phyloP scores from a whole-genome alignment of 257 asterid genomes.

The Solanum gracilifrons region DNA sequence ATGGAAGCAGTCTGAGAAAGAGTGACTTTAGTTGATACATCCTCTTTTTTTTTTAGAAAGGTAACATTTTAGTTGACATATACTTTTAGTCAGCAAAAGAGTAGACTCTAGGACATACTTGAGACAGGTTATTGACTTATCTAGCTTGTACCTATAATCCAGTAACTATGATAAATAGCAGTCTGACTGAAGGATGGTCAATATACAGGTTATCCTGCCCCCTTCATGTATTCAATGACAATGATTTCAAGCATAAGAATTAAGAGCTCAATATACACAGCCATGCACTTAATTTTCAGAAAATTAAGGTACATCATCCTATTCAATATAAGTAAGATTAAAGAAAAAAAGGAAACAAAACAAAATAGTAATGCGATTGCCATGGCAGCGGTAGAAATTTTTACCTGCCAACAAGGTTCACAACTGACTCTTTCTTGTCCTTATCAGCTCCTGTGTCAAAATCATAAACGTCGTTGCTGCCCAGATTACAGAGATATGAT shows the following conservation, averaged over 20 bases:
- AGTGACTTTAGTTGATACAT: background rate
- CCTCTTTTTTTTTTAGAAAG: background rate
- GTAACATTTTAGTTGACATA: background rate
- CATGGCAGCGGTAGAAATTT: background rate
- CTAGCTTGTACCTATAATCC: background rate
- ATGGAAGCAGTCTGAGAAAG: background rate
- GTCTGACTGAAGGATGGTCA: background rate
- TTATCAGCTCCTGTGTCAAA: constrained; percentile 87
- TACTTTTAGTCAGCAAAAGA: background rate
- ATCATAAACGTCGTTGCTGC: constrained; percentile 97
- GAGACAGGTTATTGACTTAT: background rate
- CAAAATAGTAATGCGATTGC: background rate
- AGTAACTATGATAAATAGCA: background rate
- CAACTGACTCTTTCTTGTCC: constrained; percentile 94
- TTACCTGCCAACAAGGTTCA: constrained; percentile 70
- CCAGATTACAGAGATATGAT: constrained; percentile 14
- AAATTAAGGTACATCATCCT: background rate
- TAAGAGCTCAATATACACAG: background rate
- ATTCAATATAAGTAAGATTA: background rate
- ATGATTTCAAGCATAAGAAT: background rate
- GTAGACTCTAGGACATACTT: background rate
- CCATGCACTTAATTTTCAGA: background rate
- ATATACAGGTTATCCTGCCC: background rate
- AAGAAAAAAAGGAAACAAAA: background rate
- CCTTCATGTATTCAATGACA: background rate